Evolutionary conservation across 768 basidiomycete genomes (phyloP).

Genomic region (Psilocybe cyanescens): DNA sequence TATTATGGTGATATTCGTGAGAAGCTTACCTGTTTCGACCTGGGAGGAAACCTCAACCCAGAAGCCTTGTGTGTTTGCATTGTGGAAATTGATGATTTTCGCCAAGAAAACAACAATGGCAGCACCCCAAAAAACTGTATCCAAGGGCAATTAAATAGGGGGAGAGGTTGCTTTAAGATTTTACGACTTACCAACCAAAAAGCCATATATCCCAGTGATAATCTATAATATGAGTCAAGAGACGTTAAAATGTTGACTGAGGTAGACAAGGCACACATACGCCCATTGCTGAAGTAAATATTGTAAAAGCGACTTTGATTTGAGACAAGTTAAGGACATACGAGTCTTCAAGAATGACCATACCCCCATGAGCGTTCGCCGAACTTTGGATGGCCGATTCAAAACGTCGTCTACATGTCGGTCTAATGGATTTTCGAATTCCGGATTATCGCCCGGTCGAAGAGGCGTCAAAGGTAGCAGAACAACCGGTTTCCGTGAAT

Average conservation of each 20-base stretch:
- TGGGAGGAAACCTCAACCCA: slow-evolving; percentile 86
- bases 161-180: background rate
- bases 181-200: slow-evolving; percentile 58
- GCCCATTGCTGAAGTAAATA: slow-evolving; percentile 57
- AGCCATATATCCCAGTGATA: slow-evolving; percentile 76
- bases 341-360: slow-evolving; percentile 89
- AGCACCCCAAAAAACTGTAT: slow-evolving; percentile 81
- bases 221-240: slow-evolving; percentile 38
- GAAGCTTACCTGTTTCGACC: slow-evolving; percentile 66
- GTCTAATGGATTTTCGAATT: slow-evolving; percentile 58
- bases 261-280: slow-evolving; percentile 39
- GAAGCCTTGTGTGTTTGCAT: slow-evolving; percentile 68
- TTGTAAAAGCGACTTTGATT: background rate
- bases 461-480: slow-evolving; percentile 51
- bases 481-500: slow-evolving; percentile 71
- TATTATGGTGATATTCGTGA: background rate
- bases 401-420: slow-evolving; percentile 81
- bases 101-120: slow-evolving; percentile 77
- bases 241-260: background rate
- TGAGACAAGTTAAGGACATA: slow-evolving; percentile 34
- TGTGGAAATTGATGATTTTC: slow-evolving; percentile 73
- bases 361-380: slow-evolving; percentile 66
- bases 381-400: slow-evolving; percentile 57
- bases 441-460: slow-evolving; percentile 29
- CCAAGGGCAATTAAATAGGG: slow-evolving; percentile 6